A percentile compares a stretch with the other conserved stretches of the same genome.
These are phyloP conservation scores for Neofusicoccum cordaticola DNA, from an alignment of 2,329 filamentous ascomycete species.

Conservation along the genomic window DNA sequence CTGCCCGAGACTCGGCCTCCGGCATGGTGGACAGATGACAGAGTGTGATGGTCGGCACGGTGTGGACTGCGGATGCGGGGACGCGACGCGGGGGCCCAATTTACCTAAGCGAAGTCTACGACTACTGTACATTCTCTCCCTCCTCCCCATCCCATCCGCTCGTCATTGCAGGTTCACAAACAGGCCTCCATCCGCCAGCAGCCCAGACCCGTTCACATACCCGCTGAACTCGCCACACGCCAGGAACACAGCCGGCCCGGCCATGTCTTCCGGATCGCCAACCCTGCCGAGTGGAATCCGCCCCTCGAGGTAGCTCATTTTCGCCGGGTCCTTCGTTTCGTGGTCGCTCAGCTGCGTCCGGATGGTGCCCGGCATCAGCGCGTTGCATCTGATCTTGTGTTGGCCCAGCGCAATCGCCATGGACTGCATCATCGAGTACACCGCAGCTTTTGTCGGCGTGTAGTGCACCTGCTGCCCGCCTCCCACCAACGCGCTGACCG, in stretches of 20 bases:
- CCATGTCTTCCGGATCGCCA: neutral
- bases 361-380: neutral
- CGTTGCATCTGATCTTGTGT: neutral
- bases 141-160: too few species aligned
- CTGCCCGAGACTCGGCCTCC: neutral
- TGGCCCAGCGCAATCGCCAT: neutral
- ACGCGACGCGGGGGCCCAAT: neutral
- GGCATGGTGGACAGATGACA: neutral
- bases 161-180: neutral
- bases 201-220: neutral
- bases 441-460: neutral
- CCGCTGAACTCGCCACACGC: neutral
- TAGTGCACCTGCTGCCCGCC: neutral
- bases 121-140: too few species aligned
- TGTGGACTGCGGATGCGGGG: neutral
- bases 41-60: neutral
- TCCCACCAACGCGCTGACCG: neutral
- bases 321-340: neutral
- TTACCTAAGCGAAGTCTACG: too few species aligned
- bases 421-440: neutral
- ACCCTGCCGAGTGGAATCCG: neutral
- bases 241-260: neutral
- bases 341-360: neutral
- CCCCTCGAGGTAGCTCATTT: neutral
- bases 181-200: neutral